These are phyloP conservation scores for Conticribra guillardii DNA, from an alignment of 108 stramenopile genomes.

Conservation along the genomic window DNA sequence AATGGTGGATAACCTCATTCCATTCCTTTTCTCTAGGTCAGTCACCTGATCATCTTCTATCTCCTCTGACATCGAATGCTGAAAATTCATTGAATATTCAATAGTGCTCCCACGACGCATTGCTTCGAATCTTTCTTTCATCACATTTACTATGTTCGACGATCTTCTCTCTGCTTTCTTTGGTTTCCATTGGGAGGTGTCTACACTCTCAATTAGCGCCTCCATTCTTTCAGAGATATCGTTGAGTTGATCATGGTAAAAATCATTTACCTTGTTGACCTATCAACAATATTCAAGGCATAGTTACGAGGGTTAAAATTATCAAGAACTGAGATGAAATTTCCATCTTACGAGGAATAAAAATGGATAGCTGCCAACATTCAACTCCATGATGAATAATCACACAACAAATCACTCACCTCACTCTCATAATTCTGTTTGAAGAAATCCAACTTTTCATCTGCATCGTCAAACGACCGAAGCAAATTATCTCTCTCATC, in stretches of 20 bases:
- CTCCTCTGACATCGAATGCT: no score
- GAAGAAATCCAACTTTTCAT: constrained; percentile 31
- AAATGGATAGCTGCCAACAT: no score
- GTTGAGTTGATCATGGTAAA: constrained; percentile 63
- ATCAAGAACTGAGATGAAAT: neutral
- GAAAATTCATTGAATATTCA: no score
- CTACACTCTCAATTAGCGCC: constrained; percentile 64
- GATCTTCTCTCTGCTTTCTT: constrained; percentile 9
- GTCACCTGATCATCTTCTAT: constrained; percentile 13
- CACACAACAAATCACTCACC: constrained; percentile 30
- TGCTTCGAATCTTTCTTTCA: constrained; percentile 20
- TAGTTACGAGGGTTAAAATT: neutral
- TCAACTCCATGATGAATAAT: no score
- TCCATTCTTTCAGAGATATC: constrained; percentile 70
- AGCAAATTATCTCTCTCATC: constrained; percentile 20
- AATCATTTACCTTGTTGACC: constrained; percentile 55
- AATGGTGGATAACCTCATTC: neutral
- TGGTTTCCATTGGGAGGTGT: constrained; percentile 27
- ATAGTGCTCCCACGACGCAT: neutral
- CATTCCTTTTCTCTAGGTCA: constrained; percentile 21
- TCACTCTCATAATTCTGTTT: constrained; percentile 46
- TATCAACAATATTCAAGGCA: neutral
- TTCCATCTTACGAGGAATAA: neutral
- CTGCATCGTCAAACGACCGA: constrained; percentile 24
- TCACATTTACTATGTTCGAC: neutral